phyloP scores from a whole-genome alignment of 129 eudicot genomes.

The Pseudognaphalium luteoalbum region DNA sequence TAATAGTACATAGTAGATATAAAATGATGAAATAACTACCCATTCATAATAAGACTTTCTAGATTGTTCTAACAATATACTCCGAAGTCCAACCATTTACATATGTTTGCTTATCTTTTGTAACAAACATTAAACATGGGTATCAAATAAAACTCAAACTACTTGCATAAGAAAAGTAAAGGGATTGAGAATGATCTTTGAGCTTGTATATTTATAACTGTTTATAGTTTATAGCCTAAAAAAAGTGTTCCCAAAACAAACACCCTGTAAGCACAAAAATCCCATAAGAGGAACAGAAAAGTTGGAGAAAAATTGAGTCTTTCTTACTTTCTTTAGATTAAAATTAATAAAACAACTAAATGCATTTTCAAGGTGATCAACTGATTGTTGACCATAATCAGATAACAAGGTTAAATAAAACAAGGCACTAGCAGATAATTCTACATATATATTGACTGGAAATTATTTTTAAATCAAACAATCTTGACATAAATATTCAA shows the following conservation, averaged over 20 bases:
- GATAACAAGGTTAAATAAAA: neutral
- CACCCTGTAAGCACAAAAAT: neutral
- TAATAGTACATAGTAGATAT: too few relatives aligned
- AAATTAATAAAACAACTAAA: too few relatives aligned
- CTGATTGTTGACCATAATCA: neutral
- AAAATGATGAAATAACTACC: conserved; percentile 14
- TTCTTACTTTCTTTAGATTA: too few relatives aligned
- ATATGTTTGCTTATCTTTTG: neutral
- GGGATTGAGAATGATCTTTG: too few relatives aligned
- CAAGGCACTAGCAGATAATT: neutral
- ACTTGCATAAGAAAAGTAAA: neutral
- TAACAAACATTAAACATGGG: neutral
- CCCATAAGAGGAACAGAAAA: neutral
- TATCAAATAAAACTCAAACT: neutral
- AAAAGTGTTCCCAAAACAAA: too few relatives aligned
- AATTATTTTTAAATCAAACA: neutral
- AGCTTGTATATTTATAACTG: too few relatives aligned
- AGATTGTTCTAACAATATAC: neutral
- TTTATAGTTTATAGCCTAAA: too few relatives aligned
- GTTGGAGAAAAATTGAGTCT: neutral
- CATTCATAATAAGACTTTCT: too few relatives aligned
- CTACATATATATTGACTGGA: neutral
- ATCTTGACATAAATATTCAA: neutral
- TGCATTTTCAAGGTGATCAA: too few relatives aligned
- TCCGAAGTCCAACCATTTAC: too few relatives aligned